Conservation (phyloP, 163 green algal genomes). For the Volvox carteri region DNA sequence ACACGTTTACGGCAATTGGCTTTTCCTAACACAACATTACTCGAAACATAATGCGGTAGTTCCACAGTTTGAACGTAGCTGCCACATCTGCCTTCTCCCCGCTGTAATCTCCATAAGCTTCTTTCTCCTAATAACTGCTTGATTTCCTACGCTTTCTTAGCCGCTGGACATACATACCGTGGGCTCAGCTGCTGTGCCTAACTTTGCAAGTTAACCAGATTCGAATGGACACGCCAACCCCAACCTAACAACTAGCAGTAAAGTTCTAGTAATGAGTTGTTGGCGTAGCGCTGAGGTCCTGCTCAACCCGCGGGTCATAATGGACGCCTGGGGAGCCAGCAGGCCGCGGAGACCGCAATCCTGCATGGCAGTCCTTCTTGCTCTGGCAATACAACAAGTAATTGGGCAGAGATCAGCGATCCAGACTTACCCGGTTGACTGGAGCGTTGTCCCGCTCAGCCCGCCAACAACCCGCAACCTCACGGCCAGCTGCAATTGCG, state of each 20-base stretch:
- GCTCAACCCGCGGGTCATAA: neutral
- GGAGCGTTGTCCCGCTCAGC: conserved; percentile 8
- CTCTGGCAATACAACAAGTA: neutral
- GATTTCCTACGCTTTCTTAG: neutral
- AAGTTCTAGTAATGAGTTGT: too few species aligned
- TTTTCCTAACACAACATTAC: neutral
- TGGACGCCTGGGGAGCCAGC: neutral
- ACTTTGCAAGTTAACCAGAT: neutral
- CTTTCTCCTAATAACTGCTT: too few species aligned
- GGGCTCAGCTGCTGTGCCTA: neutral
- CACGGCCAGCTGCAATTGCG: conserved; percentile 66
- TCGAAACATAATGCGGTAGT: neutral
- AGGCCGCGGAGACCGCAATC: neutral
- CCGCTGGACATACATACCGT: too few species aligned
- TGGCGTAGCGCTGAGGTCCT: neutral
- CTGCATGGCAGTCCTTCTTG: neutral
- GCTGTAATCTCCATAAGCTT: neutral
- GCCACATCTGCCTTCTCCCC: neutral
- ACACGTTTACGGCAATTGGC: neutral
- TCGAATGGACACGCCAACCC: neutral
- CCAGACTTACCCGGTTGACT: conserved; percentile 58
- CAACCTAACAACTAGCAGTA: neutral
- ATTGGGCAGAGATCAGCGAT: neutral
- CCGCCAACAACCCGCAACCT: conserved; percentile 61
- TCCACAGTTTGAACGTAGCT: neutral